phyloP scores from a whole-genome alignment of 208 protist genomes.

The Trypanosoma cruzi region DNA sequence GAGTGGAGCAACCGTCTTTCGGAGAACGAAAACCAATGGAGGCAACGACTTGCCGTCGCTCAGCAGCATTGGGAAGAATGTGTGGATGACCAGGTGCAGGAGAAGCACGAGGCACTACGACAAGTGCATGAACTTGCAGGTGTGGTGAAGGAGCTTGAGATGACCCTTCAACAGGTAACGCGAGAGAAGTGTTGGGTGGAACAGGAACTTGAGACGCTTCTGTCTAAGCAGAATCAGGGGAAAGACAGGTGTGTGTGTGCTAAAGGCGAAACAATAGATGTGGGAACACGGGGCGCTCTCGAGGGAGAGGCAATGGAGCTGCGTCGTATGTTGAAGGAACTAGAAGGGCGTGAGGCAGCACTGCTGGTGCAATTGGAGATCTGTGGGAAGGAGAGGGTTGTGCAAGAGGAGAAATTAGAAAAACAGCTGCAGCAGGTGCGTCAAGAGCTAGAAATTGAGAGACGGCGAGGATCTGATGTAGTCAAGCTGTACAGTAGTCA shows the following conservation, averaged over 20 bases:
- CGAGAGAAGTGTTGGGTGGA: constrained; percentile 29
- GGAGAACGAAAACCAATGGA: constrained; percentile 58
- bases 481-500: constrained; percentile 67
- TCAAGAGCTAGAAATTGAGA: constrained; percentile 51
- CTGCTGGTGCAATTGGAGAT: constrained; percentile 59
- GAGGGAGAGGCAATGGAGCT: constrained; percentile 13
- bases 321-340: constrained; percentile 22
- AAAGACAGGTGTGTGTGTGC: neutral
- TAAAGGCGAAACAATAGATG: neutral
- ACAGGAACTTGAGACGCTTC: constrained; percentile 26
- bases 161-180: constrained; percentile 35
- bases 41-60: constrained; percentile 39
- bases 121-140: constrained; percentile 48
- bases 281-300: neutral
- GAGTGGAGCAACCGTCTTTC: constrained; percentile 46
- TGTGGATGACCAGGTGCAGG: constrained; percentile 31
- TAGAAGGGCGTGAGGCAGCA: constrained; percentile 33
- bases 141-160: constrained; percentile 43
- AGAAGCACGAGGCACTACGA: constrained; percentile 37
- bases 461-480: constrained; percentile 45
- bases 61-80: constrained; percentile 46
- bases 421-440: constrained; percentile 29
- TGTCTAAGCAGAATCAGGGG: neutral
- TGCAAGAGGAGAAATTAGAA: constrained; percentile 33
- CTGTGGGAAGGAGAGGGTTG: constrained; percentile 44